Evolutionary conservation across 139 green algal genomes (phyloP).

Genomic region (Chlorella sp.): DNA sequence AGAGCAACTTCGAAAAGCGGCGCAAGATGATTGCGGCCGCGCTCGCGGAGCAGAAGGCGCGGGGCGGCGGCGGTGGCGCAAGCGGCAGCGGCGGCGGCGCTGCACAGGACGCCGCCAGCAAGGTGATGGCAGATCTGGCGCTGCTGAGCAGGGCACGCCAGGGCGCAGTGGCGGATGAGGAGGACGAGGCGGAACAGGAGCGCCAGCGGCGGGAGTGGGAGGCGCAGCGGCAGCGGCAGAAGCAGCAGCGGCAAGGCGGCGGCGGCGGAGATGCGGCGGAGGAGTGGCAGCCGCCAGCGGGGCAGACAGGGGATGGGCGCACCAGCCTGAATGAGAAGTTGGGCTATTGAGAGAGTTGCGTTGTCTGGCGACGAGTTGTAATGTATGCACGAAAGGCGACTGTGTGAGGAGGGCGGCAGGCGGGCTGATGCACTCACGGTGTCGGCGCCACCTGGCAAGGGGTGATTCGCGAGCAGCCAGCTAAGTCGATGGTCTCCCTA

Average conservation of each 20-base stretch:
- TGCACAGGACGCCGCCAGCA: constrained; percentile 20
- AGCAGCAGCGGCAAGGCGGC: not conserved
- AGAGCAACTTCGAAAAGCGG: constrained; percentile 35
- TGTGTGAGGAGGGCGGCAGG: no score
- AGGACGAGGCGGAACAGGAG: constrained; percentile 1
- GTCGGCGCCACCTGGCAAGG: no score
- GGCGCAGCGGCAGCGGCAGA: not conserved
- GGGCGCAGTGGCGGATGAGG: not conserved
- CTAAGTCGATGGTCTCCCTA: no score
- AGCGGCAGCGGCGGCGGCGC: not conserved
- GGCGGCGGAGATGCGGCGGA: not conserved
- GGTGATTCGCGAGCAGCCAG: no score
- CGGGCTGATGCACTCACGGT: no score
- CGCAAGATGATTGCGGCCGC: constrained; percentile 39
- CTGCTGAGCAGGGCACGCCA: constrained; percentile 21
- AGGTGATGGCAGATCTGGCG: constrained; percentile 31
- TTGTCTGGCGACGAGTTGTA: no score
- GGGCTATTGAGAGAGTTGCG: constrained; percentile 56
- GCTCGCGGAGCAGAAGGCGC: constrained; percentile 19
- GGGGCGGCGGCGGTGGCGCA: not conserved
- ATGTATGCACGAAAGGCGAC: no score
- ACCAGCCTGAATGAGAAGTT: constrained; percentile 65
- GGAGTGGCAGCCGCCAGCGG: constrained; percentile 58
- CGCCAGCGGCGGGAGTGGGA: not conserved
- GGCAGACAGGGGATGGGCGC: constrained; percentile 66